Conservation (phyloP, 768 basidiomycete genomes). For the Panus rudis region DNA sequence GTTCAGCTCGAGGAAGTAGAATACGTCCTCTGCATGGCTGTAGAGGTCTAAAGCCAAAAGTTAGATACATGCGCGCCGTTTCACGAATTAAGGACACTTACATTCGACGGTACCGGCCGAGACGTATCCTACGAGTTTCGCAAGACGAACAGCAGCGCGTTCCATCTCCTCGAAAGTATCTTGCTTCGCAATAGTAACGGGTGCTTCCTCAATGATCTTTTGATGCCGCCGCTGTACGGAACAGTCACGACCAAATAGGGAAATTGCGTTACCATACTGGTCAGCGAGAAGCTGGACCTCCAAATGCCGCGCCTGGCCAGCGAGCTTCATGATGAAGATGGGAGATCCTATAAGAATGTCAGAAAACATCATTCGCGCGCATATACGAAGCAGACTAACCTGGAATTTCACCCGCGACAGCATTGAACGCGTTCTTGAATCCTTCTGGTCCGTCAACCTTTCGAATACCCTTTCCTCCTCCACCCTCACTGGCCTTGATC, state of each 20-base stretch:
- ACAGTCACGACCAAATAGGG: constrained; percentile 97
- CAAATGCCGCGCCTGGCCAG: constrained; percentile 93
- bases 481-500: constrained; percentile 99
- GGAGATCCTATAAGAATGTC: constrained; percentile 64
- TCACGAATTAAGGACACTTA: constrained; percentile 30
- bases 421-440: constrained; percentile 92
- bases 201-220: constrained; percentile 99
- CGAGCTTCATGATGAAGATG: constrained; percentile 99
- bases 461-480: constrained; percentile 97
- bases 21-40: constrained; percentile 86
- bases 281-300: constrained; percentile 98
- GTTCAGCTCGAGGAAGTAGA: constrained; percentile 98
- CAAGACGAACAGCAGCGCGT: constrained; percentile 97
- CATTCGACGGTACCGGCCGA: constrained; percentile 98
- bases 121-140: constrained; percentile 97
- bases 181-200: constrained; percentile 92
- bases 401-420: constrained; percentile 93
- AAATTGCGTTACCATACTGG: constrained; percentile 99
- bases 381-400: constrained; percentile 41
- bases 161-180: constrained; percentile 97
- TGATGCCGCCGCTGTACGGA: constrained; percentile 99
- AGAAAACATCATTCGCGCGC: constrained; percentile 6
- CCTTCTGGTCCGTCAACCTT: constrained; percentile 82
- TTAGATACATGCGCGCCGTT: constrained; percentile 6
- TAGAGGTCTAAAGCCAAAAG: constrained; percentile 65